A percentile compares a stretch with the other conserved stretches of the same genome.
These are phyloP conservation scores for Colletotrichum sp. DNA, from an alignment of 2,329 filamentous ascomycete genomes.

Conservation along the genomic window DNA sequence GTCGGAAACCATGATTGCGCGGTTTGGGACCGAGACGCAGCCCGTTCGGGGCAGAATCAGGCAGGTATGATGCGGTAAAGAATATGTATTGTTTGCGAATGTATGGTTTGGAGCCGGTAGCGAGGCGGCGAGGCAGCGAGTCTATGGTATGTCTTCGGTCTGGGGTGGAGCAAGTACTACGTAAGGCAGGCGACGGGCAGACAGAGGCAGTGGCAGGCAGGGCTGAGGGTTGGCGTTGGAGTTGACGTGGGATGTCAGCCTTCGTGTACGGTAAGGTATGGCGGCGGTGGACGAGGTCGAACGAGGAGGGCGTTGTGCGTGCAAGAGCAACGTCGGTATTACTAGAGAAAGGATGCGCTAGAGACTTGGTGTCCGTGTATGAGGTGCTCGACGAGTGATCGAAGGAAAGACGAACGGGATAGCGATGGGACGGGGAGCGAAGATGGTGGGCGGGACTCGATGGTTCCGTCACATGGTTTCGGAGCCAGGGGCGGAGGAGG, in stretches of 20 bases:
- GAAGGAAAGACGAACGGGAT: background rate
- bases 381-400: background rate
- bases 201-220: background rate
- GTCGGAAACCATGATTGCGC: slow-evolving; percentile 82
- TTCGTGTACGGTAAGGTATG: background rate
- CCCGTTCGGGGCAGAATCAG: background rate
- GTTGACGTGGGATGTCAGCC: slow-evolving; percentile 15
- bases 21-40: slow-evolving; percentile 9
- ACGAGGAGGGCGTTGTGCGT: background rate
- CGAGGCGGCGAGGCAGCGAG: slow-evolving; percentile 18
- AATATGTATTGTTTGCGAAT: slow-evolving; percentile 17
- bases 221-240: background rate
- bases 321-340: background rate
- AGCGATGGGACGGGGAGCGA: slow-evolving; percentile 11
- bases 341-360: background rate
- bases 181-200: slow-evolving; percentile 13
- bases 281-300: background rate
- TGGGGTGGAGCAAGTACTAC: slow-evolving; percentile 18
- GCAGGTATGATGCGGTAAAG: slow-evolving; percentile 6
- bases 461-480: slow-evolving; percentile 24
- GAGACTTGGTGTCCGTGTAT: background rate
- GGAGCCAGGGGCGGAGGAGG: slow-evolving; percentile 19
- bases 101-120: slow-evolving; percentile 1
- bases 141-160: slow-evolving; percentile 17
- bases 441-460: slow-evolving; percentile 18